Evolutionary conservation across 768 basidiomycete genomes (phyloP).

Genomic region (Lactarius sp.): DNA sequence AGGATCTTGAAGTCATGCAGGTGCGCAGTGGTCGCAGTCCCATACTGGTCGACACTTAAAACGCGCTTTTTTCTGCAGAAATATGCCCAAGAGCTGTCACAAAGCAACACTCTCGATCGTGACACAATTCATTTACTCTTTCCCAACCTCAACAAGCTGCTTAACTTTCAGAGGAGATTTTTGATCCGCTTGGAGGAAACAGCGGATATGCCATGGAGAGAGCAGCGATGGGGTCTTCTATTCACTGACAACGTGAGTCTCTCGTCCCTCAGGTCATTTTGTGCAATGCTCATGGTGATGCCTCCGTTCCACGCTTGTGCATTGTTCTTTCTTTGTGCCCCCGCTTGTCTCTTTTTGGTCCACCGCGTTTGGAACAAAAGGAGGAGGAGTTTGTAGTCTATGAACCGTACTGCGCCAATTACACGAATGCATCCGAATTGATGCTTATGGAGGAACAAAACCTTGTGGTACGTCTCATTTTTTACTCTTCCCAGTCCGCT

Average conservation of each 20-base stretch:
- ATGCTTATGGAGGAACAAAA: slow-evolving; percentile 84
- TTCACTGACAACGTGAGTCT: slow-evolving; percentile 78
- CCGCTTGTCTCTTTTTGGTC: slow-evolving; percentile 7
- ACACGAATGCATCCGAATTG: slow-evolving; percentile 79
- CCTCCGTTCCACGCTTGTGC: slow-evolving; percentile 39
- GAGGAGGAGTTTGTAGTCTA: slow-evolving; percentile 96
- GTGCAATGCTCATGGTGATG: slow-evolving; percentile 36
- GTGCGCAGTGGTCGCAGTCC: slow-evolving; percentile 40
- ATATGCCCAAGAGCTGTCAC: slow-evolving; percentile 81
- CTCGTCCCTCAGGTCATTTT: slow-evolving; percentile 25
- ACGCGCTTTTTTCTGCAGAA: slow-evolving; percentile 47
- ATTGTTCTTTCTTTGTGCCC: slow-evolving; percentile 32
- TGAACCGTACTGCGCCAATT: slow-evolving; percentile 96
- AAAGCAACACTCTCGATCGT: slow-evolving; percentile 81
- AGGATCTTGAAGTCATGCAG: slow-evolving; percentile 95
- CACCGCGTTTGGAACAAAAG: slow-evolving; percentile 51
- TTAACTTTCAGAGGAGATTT: slow-evolving; percentile 95
- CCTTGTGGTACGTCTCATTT: slow-evolving; percentile 58
- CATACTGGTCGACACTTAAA: neutral
- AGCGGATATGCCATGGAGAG: slow-evolving; percentile 74
- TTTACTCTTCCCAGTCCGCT: neutral
- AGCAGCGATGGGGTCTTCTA: slow-evolving; percentile 82
- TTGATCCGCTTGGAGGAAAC: slow-evolving; percentile 86
- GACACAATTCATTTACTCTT: slow-evolving; percentile 96
- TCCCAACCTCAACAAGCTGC: slow-evolving; percentile 87